Conservation (phyloP, 139 green algal genomes). For the Chlorella vulgaris region DNA sequence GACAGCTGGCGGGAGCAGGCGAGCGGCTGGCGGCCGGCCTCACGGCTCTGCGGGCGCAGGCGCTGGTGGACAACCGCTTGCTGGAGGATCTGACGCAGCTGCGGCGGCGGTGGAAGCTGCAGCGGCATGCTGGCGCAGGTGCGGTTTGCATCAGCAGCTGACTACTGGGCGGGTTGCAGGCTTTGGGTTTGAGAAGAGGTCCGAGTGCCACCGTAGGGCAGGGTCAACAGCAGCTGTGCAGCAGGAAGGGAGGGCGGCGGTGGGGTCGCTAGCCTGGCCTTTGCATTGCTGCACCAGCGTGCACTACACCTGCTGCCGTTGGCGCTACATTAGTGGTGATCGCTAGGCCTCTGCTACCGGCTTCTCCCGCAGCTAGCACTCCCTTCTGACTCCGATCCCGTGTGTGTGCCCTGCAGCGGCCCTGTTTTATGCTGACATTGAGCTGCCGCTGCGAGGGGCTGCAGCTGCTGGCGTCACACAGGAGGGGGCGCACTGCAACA, state of each 20-base stretch:
- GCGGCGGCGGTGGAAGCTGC: constrained; percentile 26
- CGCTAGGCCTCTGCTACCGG: not conserved
- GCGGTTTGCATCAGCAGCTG: too few species aligned
- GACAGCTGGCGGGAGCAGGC: not conserved
- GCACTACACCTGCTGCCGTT: too few species aligned
- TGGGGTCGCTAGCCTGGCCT: not conserved
- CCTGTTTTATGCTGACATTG: constrained; percentile 32
- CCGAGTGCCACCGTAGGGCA: not conserved
- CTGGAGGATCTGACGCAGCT: constrained; percentile 21
- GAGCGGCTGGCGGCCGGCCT: constrained; percentile 13
- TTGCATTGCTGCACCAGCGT: too few species aligned
- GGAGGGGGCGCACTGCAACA: constrained; percentile 21
- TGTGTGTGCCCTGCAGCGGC: not conserved
- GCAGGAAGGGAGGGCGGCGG: too few species aligned
- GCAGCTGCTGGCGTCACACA: not conserved
- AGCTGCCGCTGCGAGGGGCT: constrained; percentile 1
- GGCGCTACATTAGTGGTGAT: too few species aligned
- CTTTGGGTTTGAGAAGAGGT: not conserved
- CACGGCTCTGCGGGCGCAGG: constrained; percentile 9
- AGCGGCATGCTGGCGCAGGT: not conserved
- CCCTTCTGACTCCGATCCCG: not conserved
- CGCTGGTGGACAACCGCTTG: constrained; percentile 10
- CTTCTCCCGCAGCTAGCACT: not conserved
- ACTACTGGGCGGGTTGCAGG: not conserved
- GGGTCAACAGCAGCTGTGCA: too few species aligned